Evolutionary conservation across 2,329 filamentous ascomycete genomes (phyloP), one percentile per base, ranked within the genome.

Genomic region (Acephala macrosclerotiorum): DNA sequence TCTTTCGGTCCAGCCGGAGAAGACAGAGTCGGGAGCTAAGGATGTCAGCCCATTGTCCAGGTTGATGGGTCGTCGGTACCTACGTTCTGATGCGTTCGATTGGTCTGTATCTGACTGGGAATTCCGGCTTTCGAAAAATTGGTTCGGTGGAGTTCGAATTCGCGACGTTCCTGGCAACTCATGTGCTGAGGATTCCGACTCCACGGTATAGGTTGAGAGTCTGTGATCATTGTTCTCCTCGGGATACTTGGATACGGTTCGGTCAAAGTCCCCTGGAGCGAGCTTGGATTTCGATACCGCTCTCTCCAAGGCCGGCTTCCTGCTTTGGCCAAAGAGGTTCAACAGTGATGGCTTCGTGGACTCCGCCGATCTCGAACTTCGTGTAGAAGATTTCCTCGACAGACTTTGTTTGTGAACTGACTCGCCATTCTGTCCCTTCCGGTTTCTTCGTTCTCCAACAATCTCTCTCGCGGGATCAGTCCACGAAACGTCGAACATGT

Each of bases 1-100:
- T 53, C 65, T 72, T 20, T 80, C 77, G 22, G 82, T 83, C 75
- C 80, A 80, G 68, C 77, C 81, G 0, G 83, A 84, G 36, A 82
- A 73, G 2, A 80, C 77, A 4, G 83, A 84, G 60, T 83, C 83
- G 77, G 68, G 66, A n/a, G 69, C 75, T 61, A 55, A 20, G 11
- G 18, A 22, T 35, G 18, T 22, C 22, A 57, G 12, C 35, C 25
- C 42, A 7, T 25, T 4, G 7, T 2, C 29, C 14, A 9, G 2
- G 35, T 26, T 33, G 1, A 58, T 11, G 33, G 14, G 12, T 42
- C 2, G 6, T 2, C 14, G 5, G 22, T 49, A 57, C 64, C 38
- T 61, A 74, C 74, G 69, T 58, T 74, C 69, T 22, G 72, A 75
- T 25, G 64, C 58, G 58, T 58, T 66, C 33, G 70, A 71, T 14